A percentile compares a stretch with the other conserved stretches of the same genome.
These are phyloP conservation scores for Candida peoriensis DNA, from an alignment of 805 yeast species.

Conservation along the genomic window DNA sequence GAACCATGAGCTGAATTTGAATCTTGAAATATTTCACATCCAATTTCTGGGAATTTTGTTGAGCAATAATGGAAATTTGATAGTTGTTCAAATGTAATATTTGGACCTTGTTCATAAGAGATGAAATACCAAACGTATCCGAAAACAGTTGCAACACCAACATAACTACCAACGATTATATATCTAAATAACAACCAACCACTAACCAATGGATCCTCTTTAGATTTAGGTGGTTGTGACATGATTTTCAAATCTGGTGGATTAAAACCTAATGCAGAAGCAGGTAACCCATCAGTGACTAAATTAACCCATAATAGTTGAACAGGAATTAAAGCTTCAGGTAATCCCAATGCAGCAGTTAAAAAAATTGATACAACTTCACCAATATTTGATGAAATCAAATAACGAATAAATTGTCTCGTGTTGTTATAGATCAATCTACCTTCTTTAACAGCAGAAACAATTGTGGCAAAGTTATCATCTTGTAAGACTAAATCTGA, in stretches of 20 bases:
- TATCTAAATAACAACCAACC: slow-evolving; percentile 34
- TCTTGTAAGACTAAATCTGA: slow-evolving; percentile 54
- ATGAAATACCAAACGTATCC: slow-evolving; percentile 38
- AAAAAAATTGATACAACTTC: slow-evolving; percentile 52
- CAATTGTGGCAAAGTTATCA: slow-evolving; percentile 51
- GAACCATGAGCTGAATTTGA: slow-evolving; percentile 26
- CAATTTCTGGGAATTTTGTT: slow-evolving; percentile 26
- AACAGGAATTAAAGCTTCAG: slow-evolving; percentile 50
- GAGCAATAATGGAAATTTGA: slow-evolving; percentile 33
- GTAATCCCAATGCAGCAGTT: slow-evolving; percentile 49
- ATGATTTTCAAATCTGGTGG: slow-evolving; percentile 36
- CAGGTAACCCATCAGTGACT: slow-evolving; percentile 55
- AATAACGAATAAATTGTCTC: slow-evolving; percentile 36
- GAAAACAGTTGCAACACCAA: slow-evolving; percentile 36
- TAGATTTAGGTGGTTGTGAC: slow-evolving; percentile 33
- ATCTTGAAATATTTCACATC: slow-evolving; percentile 29
- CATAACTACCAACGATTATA: slow-evolving; percentile 34
- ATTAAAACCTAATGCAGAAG: slow-evolving; percentile 50
- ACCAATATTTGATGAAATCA: slow-evolving; percentile 51
- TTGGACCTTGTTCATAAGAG: slow-evolving; percentile 31
- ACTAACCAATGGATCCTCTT: slow-evolving; percentile 33
- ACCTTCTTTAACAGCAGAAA: slow-evolving; percentile 53
- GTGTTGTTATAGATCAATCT: slow-evolving; percentile 40
- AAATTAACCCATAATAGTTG: slow-evolving; percentile 54
- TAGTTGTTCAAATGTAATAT: slow-evolving; percentile 27